Evolutionary conservation across 768 basidiomycete species (phyloP), one percentile per base, ranked within the genome.

Genomic region (Vararia minispora): DNA sequence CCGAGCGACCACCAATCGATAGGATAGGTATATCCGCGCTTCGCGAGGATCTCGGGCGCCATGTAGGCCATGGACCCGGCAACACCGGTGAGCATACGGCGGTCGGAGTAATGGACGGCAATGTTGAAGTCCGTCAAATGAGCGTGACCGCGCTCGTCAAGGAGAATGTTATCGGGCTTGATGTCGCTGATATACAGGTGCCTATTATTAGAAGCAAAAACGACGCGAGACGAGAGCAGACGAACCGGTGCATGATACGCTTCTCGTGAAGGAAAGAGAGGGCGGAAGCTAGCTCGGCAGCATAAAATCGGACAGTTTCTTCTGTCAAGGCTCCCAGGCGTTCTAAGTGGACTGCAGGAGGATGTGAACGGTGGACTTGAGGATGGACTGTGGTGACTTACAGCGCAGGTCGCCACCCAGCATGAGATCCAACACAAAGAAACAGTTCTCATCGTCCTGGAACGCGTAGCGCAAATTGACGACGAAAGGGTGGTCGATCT

Each of bases 61-160:
- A 99, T 99, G 58, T 99, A 99, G 3, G 94, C 94, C 92, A 98
- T 94, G 36, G 89, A 94, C 7, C 94, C 94, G 17, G 94, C 94
- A 0, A 99, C 85, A 17, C 91, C 90, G 10, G 85, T 91, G 18
- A 84, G 59, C 24, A 90, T 62, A 41, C 82, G 74, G 40, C 86
- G 72, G 41, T 95, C 90, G 4, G 81, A 77, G 55, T 86, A 98
- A 58, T 99, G 94, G 6, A 98, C 90, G 12, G 94, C 94, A 42
- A 99, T 99, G 58, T 99, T 99, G 62, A 99, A 95, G 57, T 99
- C 94, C 0, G 84, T 98, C 45, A 99, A 67, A 58, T 99, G 94
- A 6, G 92, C 92, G 52, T 99, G 91, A 2, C 94, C 94, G 35
- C 73, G 70, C 53, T 95, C 92, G 57, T 99, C 94, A 13, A 98